These are phyloP conservation scores for Candolleomyces efflorescens DNA, from an alignment of 768 basidiomycete genomes.

Conservation along the genomic window DNA sequence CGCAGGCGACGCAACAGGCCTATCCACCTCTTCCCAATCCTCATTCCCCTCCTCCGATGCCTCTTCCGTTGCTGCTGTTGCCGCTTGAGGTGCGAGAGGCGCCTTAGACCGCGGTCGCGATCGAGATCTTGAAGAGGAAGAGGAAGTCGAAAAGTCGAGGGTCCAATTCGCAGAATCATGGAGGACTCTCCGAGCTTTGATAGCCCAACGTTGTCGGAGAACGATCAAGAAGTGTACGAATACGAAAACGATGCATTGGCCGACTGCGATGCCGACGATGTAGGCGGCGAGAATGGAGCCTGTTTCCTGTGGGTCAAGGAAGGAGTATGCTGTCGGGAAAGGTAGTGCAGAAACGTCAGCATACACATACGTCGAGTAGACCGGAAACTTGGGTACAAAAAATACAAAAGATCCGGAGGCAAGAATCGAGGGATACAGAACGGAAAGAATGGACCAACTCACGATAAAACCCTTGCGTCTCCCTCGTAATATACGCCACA, in stretches of 20 bases:
- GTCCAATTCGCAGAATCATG: too few relatives aligned
- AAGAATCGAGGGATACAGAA: neutral
- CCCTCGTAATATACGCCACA: conserved; percentile 60
- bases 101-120: too few relatives aligned
- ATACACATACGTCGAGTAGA: too few relatives aligned
- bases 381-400: neutral
- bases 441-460: conserved; percentile 18
- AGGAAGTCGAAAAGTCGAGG: too few relatives aligned
- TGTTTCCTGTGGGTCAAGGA: conserved; percentile 52
- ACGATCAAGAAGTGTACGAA: conserved; percentile 37
- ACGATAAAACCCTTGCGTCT: conserved; percentile 61
- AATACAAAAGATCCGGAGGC: neutral
- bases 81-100: too few relatives aligned
- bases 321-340: conserved; percentile 45
- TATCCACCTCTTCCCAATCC: too few relatives aligned
- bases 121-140: too few relatives aligned
- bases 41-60: too few relatives aligned
- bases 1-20: too few relatives aligned
- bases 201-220: conserved; percentile 22
- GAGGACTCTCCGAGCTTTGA: neutral
- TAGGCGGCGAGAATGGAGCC: conserved; percentile 49
- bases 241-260: conserved; percentile 47
- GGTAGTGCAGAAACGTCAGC: too few relatives aligned
- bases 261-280: conserved; percentile 54
- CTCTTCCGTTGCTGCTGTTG: too few relatives aligned